Evolutionary conservation across 352 stramenopile genomes (phyloP).

Genomic region (Globisporangium spinosum): DNA sequence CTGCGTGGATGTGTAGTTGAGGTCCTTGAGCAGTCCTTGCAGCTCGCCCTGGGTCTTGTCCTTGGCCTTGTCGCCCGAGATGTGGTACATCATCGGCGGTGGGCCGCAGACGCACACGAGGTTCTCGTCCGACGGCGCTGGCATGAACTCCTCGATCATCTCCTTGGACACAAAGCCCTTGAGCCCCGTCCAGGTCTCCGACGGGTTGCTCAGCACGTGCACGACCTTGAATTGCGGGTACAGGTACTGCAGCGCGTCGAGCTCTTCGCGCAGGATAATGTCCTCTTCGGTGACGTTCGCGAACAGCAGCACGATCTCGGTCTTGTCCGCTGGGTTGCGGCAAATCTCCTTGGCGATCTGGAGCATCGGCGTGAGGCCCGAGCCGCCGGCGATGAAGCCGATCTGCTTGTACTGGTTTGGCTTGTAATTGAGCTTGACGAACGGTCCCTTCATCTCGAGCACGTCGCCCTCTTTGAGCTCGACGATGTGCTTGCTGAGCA

Average conservation of each 20-base stretch:
- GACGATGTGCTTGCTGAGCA: slow-evolving; percentile 86
- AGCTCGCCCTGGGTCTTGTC: slow-evolving; percentile 84
- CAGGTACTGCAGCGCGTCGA: slow-evolving; percentile 78
- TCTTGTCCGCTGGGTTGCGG: slow-evolving; percentile 78
- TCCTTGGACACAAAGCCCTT: slow-evolving; percentile 79
- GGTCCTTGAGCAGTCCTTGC: slow-evolving; percentile 80
- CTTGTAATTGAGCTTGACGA: slow-evolving; percentile 83
- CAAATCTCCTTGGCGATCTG: slow-evolving; percentile 85
- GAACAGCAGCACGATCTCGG: slow-evolving; percentile 83
- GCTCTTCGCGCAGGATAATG: slow-evolving; percentile 86
- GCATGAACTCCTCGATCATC: slow-evolving; percentile 83
- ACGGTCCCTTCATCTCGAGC: slow-evolving; percentile 90
- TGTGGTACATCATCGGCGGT: slow-evolving; percentile 87
- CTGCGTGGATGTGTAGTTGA: slow-evolving; percentile 73
- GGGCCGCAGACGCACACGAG: slow-evolving; percentile 89
- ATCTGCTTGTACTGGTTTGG: slow-evolving; percentile 89
- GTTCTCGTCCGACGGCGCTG: slow-evolving; percentile 66
- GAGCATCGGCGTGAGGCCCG: slow-evolving; percentile 89
- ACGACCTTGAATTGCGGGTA: slow-evolving; percentile 79
- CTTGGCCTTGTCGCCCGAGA: slow-evolving; percentile 85
- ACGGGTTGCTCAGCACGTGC: slow-evolving; percentile 71
- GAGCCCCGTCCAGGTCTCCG: slow-evolving; percentile 58
- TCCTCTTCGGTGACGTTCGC: slow-evolving; percentile 84
- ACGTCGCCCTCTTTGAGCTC: slow-evolving; percentile 78
- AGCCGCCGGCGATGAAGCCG: slow-evolving; percentile 87